These are phyloP conservation scores for Euphrasia confusa DNA, from an alignment of 257 asterid genomes.

Conservation along the genomic window DNA sequence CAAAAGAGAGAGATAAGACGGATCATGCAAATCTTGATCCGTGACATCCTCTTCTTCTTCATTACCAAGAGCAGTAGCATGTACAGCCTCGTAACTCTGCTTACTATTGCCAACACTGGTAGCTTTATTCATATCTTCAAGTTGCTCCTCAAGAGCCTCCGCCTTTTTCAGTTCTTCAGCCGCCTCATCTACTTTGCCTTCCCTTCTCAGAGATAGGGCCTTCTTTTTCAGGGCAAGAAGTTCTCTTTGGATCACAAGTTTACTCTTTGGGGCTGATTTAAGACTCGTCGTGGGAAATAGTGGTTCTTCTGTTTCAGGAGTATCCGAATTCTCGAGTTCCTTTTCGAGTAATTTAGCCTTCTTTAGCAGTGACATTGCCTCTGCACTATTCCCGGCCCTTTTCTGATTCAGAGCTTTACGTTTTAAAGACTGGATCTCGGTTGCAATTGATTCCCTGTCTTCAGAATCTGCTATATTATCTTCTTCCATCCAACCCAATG, in stretches of 20 bases:
- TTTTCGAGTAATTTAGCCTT: slow-evolving; percentile 69
- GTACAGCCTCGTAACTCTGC: slow-evolving; percentile 23
- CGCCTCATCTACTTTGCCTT: slow-evolving; percentile 75
- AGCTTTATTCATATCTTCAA: slow-evolving; percentile 69
- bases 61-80: slow-evolving; percentile 31
- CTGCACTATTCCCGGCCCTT: slow-evolving; percentile 66
- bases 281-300: slow-evolving; percentile 8
- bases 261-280: slow-evolving; percentile 57
- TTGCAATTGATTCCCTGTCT: slow-evolving; percentile 36
- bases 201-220: slow-evolving; percentile 73
- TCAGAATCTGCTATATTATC: slow-evolving; percentile 31
- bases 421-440: slow-evolving; percentile 65
- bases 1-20: slow-evolving; percentile 70
- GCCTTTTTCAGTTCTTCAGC: slow-evolving; percentile 83
- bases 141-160: slow-evolving; percentile 78
- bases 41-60: slow-evolving; percentile 42
- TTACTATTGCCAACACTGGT: slow-evolving; percentile 28
- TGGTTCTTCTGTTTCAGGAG: slow-evolving; percentile 14
- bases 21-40: slow-evolving; percentile 36
- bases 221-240: slow-evolving; percentile 81
- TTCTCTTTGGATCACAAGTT: slow-evolving; percentile 67
- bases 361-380: slow-evolving; percentile 59
- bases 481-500: slow-evolving; percentile 89
- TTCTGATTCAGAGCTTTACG: slow-evolving; percentile 62
- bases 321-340: slow-evolving; percentile 40